phyloP scores from a whole-genome alignment of 2,329 filamentous ascomycete genomes.

The Volutella citrinella region DNA sequence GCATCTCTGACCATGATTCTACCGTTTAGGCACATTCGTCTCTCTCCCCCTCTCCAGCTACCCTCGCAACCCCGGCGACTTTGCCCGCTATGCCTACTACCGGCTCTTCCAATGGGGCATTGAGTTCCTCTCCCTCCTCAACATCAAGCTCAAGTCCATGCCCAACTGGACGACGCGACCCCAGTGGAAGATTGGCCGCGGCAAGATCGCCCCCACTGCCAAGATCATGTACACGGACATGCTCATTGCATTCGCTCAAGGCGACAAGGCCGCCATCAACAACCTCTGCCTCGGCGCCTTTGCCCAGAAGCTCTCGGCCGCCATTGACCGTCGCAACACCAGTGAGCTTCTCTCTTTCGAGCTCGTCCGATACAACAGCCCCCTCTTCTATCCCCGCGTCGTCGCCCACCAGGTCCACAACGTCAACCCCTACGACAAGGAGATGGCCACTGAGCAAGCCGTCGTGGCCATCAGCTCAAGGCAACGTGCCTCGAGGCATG shows the following conservation, averaged over 20 bases:
- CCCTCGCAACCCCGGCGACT: constrained; percentile 24
- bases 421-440: constrained; percentile 41
- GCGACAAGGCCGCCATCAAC: constrained; percentile 49
- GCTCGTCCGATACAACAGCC: constrained; percentile 47
- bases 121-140: constrained; percentile 33
- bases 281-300: constrained; percentile 54
- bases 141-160: constrained; percentile 45
- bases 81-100: constrained; percentile 36
- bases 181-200: constrained; percentile 40
- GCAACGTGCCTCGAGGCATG: constrained; percentile 49
- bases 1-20: neutral
- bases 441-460: constrained; percentile 44
- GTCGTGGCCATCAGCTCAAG: constrained; percentile 58
- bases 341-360: constrained; percentile 51
- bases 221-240: constrained; percentile 59
- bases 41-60: constrained; percentile 37
- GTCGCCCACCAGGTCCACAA: constrained; percentile 52
- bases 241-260: constrained; percentile 58
- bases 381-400: constrained; percentile 44
- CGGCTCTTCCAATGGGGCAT: constrained; percentile 33
- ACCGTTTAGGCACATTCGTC: constrained; percentile 45
- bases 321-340: constrained; percentile 50
- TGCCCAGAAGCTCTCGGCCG: constrained; percentile 46
- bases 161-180: constrained; percentile 39
- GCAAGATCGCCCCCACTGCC: constrained; percentile 48